Percentiles rank a stretch among this genome's conserved stretches.
phyloP scores from a whole-genome alignment of 345 rosid species.

The Acer yangbiense region DNA sequence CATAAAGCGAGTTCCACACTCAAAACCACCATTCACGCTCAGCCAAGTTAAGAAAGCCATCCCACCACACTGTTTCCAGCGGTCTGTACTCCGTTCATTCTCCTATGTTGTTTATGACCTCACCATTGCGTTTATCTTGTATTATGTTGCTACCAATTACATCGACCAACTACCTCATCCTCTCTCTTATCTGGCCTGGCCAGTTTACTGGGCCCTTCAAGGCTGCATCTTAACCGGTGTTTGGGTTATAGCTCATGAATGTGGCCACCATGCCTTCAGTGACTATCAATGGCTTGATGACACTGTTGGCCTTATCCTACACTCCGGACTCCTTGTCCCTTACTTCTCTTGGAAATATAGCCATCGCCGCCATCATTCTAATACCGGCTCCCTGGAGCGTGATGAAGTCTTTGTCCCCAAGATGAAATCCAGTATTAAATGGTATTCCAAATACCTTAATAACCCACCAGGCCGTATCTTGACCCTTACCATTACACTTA shows the following conservation, averaged over 20 bases:
- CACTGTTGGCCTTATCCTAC: conserved; percentile 77
- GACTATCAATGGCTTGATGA: conserved; percentile 90
- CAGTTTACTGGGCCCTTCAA: conserved; percentile 75
- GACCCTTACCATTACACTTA: conserved; percentile 47
- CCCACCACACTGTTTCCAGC: conserved; percentile 85
- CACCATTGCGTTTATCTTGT: conserved; percentile 54
- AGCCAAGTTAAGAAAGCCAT: conserved; percentile 78
- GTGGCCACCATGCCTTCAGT: conserved; percentile 97
- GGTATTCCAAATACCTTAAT: conserved; percentile 73
- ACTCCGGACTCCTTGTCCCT: conserved; percentile 81
- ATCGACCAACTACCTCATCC: conserved; percentile 56
- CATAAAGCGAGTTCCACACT: conserved; percentile 57
- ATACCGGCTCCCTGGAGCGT: conserved; percentile 76
- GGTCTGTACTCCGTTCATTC: conserved; percentile 79
- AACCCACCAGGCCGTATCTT: conserved; percentile 70
- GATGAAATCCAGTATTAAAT: conserved; percentile 41
- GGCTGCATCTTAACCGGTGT: conserved; percentile 77
- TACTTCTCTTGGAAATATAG: conserved; percentile 94
- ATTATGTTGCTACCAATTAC: conserved; percentile 55
- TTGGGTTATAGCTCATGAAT: conserved; percentile 94
- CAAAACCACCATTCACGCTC: conserved; percentile 72
- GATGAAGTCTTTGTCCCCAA: conserved; percentile 94
- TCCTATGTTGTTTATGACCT: conserved; percentile 65
- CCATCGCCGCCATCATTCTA: conserved; percentile 95
- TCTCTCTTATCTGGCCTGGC: conserved; percentile 73